phyloP scores from a whole-genome alignment of 345 rosid genomes.

The Eucalyptus paniculata region DNA sequence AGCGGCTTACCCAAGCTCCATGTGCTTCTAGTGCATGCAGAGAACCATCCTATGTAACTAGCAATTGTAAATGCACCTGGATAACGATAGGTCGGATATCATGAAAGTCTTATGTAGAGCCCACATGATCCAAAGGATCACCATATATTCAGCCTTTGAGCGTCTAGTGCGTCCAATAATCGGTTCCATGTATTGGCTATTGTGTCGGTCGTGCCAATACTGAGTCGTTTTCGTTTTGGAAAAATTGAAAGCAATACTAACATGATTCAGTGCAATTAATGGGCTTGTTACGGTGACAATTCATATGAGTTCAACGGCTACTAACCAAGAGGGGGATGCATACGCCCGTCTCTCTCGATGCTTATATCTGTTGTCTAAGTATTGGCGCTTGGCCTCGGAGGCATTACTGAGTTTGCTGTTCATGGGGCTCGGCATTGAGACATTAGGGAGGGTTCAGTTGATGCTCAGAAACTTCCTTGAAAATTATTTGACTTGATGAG shows the following conservation, averaged over 20 bases:
- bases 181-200: background rate
- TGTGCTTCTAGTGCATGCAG: background rate
- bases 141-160: background rate
- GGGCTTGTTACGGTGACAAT: background rate
- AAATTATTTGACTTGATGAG: background rate
- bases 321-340: background rate
- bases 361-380: background rate
- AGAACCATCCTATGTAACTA: background rate
- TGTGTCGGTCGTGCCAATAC: background rate
- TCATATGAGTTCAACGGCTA: background rate
- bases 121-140: background rate
- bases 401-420: background rate
- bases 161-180: background rate
- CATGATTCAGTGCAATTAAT: background rate
- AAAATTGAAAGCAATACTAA: background rate
- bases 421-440: background rate
- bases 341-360: background rate
- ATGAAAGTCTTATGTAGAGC: background rate
- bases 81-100: background rate
- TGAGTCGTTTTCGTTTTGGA: background rate
- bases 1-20: background rate
- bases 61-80: background rate
- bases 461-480: background rate
- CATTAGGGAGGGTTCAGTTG: background rate
- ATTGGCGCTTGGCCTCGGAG: background rate